Conservation (phyloP, 108 stramenopile genomes). For the Cyclotella atomus region DNA sequence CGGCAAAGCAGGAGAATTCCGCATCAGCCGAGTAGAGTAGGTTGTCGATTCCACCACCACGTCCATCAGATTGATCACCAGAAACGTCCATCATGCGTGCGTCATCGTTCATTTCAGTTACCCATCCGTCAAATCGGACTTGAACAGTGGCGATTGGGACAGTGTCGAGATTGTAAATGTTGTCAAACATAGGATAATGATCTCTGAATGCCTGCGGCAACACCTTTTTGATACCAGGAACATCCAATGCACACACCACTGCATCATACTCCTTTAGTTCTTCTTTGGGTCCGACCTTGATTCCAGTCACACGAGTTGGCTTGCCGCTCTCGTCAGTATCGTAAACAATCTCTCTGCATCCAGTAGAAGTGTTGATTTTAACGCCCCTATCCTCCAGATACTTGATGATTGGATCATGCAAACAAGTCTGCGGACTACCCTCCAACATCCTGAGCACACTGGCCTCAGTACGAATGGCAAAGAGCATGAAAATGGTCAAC, state of each 20-base stretch:
- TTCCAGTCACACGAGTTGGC: constrained; percentile 85
- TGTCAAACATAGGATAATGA: constrained; percentile 88
- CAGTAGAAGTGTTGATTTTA: constrained; percentile 75
- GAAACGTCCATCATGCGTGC: constrained; percentile 85
- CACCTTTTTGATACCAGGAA: constrained; percentile 96
- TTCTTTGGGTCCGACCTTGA: constrained; percentile 76
- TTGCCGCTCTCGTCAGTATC: constrained; percentile 80
- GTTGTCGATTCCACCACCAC: constrained; percentile 93
- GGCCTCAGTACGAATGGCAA: constrained; percentile 96
- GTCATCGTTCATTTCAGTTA: constrained; percentile 92
- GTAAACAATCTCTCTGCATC: constrained; percentile 79
- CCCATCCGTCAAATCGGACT: constrained; percentile 97
- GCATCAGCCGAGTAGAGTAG: constrained; percentile 95
- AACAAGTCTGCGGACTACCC: constrained; percentile 91
- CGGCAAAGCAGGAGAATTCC: constrained; percentile 97
- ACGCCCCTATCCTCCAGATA: constrained; percentile 91
- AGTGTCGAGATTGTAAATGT: constrained; percentile 95
- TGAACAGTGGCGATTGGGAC: constrained; percentile 98
- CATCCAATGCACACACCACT: constrained; percentile 91
- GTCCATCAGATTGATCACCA: constrained; percentile 89
- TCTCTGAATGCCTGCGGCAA: constrained; percentile 90
- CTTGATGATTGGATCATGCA: constrained; percentile 95
- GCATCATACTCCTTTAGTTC: constrained; percentile 82
- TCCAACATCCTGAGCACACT: constrained; percentile 94
- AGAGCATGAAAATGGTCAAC: constrained; percentile 97